Percentiles rank a stretch among this genome's conserved stretches.
Evolutionary conservation across 202 grass and related monocot genomes (phyloP).

Genomic region (Cymbopogon flexuosus): DNA sequence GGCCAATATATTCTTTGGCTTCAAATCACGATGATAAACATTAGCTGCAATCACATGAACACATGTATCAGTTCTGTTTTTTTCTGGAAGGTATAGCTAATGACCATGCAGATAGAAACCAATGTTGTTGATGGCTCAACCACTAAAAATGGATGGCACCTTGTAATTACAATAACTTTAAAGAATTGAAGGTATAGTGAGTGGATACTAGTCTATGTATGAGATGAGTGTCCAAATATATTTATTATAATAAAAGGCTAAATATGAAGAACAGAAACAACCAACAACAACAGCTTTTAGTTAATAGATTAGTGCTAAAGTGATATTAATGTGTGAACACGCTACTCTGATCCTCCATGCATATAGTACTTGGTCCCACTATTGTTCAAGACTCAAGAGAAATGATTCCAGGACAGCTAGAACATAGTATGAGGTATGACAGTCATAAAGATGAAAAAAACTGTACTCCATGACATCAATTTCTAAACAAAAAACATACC

Average conservation of each 20-base stretch:
- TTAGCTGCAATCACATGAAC: conserved; percentile 66
- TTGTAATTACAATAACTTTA: neutral
- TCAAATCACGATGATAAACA: conserved; percentile 99
- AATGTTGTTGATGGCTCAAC: conserved; percentile 11
- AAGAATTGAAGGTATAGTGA: neutral
- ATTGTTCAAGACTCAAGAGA: conserved; percentile 12
- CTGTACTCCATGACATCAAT: neutral
- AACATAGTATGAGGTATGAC: neutral
- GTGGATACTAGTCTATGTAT: neutral
- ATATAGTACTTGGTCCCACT: neutral
- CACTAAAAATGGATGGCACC: conserved; percentile 6
- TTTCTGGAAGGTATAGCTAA: conserved; percentile 17
- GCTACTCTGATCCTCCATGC: conserved; percentile 13
- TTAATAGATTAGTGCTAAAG: neutral
- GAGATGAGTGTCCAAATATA: neutral
- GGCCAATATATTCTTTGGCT: conserved; percentile 99
- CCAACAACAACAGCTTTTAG: neutral
- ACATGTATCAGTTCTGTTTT: conserved; percentile 1
- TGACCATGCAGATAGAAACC: conserved; percentile 9
- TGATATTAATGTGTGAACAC: neutral
- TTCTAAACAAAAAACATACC: conserved; percentile 55
- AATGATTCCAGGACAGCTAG: neutral
- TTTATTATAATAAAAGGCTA: neutral
- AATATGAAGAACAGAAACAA: neutral
- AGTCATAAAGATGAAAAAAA: neutral